Conservation (phyloP, 2,329 filamentous ascomycete genomes). For the Talaromyces funiculosus region DNA sequence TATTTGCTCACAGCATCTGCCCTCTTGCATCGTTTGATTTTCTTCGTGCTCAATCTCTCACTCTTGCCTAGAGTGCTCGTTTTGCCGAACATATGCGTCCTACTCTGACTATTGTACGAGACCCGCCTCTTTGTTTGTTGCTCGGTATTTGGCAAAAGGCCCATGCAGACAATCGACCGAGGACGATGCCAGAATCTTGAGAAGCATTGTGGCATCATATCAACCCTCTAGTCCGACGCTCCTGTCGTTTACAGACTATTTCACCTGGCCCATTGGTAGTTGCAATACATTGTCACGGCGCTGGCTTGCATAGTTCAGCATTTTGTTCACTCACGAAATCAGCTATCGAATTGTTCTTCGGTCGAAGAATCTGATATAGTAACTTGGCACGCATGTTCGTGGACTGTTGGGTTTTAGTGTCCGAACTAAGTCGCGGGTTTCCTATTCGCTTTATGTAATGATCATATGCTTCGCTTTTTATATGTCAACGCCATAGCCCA, state of each 20-base stretch:
- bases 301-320: background rate
- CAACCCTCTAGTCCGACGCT: background rate
- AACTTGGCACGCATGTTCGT: background rate
- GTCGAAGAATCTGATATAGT: constrained; percentile 1
- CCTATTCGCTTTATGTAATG: background rate
- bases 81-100: constrained; percentile 3
- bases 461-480: background rate
- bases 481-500: background rate
- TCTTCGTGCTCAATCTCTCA: background rate
- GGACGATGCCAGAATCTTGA: constrained; percentile 3
- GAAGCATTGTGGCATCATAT: background rate
- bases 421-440: background rate
- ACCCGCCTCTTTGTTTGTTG: constrained; percentile 1
- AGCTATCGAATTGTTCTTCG: background rate
- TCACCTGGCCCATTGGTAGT: background rate
- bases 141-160: constrained; percentile 7
- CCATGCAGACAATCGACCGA: constrained; percentile 11
- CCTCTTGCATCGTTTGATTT: background rate
- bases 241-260: background rate
- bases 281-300: background rate
- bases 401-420: background rate
- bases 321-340: background rate
- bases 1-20: background rate
- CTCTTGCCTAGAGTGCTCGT: background rate
- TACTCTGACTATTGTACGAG: background rate